Base-by-base conservation (phyloP, 768 basidiomycete species). In the Austroboletus eburneus region DNA sequence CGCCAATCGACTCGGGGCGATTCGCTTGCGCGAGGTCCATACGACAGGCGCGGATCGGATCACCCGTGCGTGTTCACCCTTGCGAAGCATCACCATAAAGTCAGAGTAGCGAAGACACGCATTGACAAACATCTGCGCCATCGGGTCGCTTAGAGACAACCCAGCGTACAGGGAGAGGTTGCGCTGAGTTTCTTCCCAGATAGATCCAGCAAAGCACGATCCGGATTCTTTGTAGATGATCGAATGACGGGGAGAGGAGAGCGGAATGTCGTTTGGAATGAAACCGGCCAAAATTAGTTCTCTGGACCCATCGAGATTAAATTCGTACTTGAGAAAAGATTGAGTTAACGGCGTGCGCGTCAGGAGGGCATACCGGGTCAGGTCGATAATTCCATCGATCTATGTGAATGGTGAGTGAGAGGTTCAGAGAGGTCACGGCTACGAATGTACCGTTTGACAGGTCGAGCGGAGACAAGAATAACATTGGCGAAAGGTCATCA, bases 251-350 rank as follows among this genome's bases (percentile, higher is more conserved):
- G 57, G 57, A 0, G 49, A 46, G 8, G 54, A 49, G 20, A 48
- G 39, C 38, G 57, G 58, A 43, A 69, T 57, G 39, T 48, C 45
- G 37, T 54, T 54, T 2, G 58, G 48, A 29, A 69, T 55, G 35
- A 69, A 68, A 39, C 65, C 67, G 27, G 62, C 63, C 44, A 69
- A 39, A 5, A 59, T 43, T n/a, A 68, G 46, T 36, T 60, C 57
- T 45, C 46, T 64, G 9, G 59, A 55, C 22, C 57, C 56, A 14
- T 56, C 55, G 46, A 61, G 40, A 9, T 50, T 46, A 39, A 56
- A 52, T 17, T 55, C 43, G 41, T 66, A 65, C 41, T 57, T 58
- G 47, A 52, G 39, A 35, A 23, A 41, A 12, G 51, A 43, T 48
- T 65, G 66, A 5, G 44, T 39, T 23, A 57, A 39, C 2, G 46